Evolutionary conservation across 2,329 filamentous ascomycete genomes (phyloP), one percentile per base, ranked within the genome.

Genomic region (Claviceps humidiphila): DNA sequence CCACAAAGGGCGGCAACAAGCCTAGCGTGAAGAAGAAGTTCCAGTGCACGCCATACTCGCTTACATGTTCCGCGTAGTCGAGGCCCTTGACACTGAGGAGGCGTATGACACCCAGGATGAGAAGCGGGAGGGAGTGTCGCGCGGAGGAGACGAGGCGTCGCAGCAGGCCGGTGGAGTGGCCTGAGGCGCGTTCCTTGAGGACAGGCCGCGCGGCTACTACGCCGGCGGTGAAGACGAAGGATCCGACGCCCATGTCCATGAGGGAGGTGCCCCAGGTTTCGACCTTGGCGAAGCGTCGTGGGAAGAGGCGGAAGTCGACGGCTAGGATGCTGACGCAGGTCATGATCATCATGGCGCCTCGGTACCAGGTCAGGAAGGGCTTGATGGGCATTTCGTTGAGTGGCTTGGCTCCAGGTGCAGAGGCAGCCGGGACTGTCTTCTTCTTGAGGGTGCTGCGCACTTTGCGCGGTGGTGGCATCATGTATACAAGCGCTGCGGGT

Each of bases 251-350:
- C 61, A 97, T 76, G 65, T 98, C 93, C 93, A 98, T 98, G 56
- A 98, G 72, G n/a, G 91, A 97, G 1, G 91, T 96, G 51, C 93
- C 93, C 89, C 93, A 98, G n/a, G 88, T 96, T 69, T 98, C 93
- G 2, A 95, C 93, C 72, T 98, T 98, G 53, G 89, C 93, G 65
- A 97, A 97, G 37, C 93, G 84, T 30, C 93, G 81, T 2, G 93
- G 93, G 62, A 98, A 98, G 54, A 96, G 75, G 17, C 77, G 82
- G 65, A 98, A 98, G 68, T 98, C 93, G 50, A 98, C 93, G 16
- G 93, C 93, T n/a, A 98, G 77, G 59, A 98, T 97, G 50, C 89
- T 87, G 46, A 93, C 71, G 63, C 88, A 94, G 7, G 93, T 98
- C 58, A 87, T 77, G 49, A 95, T 77, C 76, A 98, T 82, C 89